Percentiles rank a stretch among this genome's conserved stretches.
phyloP scores from a whole-genome alignment of 75 land plant species.

The Chamaecyparis obtusa region DNA sequence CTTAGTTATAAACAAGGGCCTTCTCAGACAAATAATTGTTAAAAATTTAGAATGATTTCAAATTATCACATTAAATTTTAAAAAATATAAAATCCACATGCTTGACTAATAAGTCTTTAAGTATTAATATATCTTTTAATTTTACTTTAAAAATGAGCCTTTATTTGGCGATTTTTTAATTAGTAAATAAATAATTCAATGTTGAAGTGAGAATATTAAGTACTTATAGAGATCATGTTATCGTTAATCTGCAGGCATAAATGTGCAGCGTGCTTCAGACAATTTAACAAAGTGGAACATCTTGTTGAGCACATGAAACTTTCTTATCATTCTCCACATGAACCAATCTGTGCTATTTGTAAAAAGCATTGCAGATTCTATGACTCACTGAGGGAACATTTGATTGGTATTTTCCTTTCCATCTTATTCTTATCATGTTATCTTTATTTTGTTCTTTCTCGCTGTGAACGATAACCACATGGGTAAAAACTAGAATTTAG shows the following conservation, averaged over 20 bases:
- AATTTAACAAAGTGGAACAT: slow-evolving; percentile 61
- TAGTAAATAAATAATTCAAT: too few species aligned
- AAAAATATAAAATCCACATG: too few species aligned
- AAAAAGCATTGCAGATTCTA: slow-evolving; percentile 68
- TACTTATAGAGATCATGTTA: background rate
- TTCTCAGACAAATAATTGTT: too few species aligned
- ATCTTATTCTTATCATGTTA: background rate
- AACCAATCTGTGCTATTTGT: slow-evolving; percentile 70
- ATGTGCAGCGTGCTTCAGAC: slow-evolving; percentile 58
- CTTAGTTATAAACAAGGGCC: too few species aligned
- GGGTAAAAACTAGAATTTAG: background rate
- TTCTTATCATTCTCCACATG: slow-evolving; percentile 75
- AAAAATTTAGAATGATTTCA: too few species aligned
- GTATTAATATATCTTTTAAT: too few species aligned
- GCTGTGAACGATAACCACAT: background rate
- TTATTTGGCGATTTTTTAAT: too few species aligned
- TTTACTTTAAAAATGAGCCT: too few species aligned
- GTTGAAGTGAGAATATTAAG: background rate
- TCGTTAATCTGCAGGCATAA: slow-evolving; percentile 41
- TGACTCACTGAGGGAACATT: slow-evolving; percentile 77
- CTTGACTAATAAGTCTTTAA: too few species aligned
- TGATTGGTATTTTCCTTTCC: slow-evolving; percentile 30
- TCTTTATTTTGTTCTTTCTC: background rate
- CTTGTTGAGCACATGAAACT: slow-evolving; percentile 65
- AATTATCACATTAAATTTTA: too few species aligned